phyloP scores from a whole-genome alignment of 2,329 filamentous ascomycete species.

The Alternaria alternata region DNA sequence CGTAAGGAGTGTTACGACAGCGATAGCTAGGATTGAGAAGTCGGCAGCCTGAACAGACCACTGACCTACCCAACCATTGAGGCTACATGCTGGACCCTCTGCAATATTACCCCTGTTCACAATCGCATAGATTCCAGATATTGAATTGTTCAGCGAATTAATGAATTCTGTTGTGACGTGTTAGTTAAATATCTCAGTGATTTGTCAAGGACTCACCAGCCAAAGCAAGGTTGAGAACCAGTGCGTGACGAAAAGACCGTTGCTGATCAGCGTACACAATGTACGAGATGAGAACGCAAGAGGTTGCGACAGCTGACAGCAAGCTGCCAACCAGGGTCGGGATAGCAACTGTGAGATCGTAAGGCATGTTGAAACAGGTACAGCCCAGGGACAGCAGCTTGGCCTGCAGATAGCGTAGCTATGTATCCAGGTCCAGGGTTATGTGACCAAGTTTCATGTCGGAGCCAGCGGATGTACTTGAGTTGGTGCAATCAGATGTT shows the following conservation, averaged over 20 bases:
- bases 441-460: neutral
- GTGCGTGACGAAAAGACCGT: slow-evolving; percentile 31
- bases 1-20: slow-evolving; percentile 54
- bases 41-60: slow-evolving; percentile 50
- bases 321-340: slow-evolving; percentile 34
- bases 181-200: slow-evolving; percentile 3
- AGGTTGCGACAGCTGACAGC: slow-evolving; percentile 28
- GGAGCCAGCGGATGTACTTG: neutral
- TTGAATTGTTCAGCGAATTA: slow-evolving; percentile 55
- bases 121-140: slow-evolving; percentile 52
- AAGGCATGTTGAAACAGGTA: slow-evolving; percentile 7
- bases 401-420: neutral
- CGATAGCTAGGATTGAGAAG: slow-evolving; percentile 57
- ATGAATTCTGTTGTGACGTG: slow-evolving; percentile 21
- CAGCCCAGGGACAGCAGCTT: neutral
- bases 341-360: slow-evolving; percentile 14
- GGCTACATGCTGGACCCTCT: slow-evolving; percentile 47
- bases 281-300: slow-evolving; percentile 28
- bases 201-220: slow-evolving; percentile 20
- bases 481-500: neutral
- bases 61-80: slow-evolving; percentile 58
- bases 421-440: neutral
- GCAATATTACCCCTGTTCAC: slow-evolving; percentile 32
- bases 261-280: slow-evolving; percentile 26
- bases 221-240: slow-evolving; percentile 34